Conservation (phyloP, 2,329 filamentous ascomycete genomes). For the Leptoxyphium fumago region DNA sequence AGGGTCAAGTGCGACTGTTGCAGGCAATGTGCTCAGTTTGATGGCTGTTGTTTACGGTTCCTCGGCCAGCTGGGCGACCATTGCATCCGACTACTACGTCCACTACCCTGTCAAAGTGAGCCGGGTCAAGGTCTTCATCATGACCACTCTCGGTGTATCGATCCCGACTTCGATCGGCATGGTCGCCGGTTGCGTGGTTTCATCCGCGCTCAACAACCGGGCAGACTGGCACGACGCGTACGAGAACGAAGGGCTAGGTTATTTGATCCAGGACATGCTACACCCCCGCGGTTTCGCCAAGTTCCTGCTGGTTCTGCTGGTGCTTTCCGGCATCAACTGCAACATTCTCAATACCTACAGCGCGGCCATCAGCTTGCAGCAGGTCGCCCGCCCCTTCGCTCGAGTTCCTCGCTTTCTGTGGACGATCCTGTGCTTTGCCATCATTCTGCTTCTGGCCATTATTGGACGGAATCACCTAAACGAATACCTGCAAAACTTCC, state of each 20-base stretch:
- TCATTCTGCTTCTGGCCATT: constrained; percentile 29
- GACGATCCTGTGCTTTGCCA: constrained; percentile 29
- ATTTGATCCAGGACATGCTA: constrained; percentile 31
- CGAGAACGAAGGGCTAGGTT: constrained; percentile 30
- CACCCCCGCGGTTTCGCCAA: constrained; percentile 34
- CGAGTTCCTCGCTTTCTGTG: constrained; percentile 38
- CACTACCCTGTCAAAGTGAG: constrained; percentile 26
- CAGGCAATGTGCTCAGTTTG: constrained; percentile 16
- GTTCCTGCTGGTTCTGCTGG: constrained; percentile 28
- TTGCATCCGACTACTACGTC: constrained; percentile 30
- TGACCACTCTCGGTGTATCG: constrained; percentile 27
- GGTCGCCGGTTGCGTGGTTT: constrained; percentile 26
- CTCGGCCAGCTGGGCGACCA: constrained; percentile 26
- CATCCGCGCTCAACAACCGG: constrained; percentile 24
- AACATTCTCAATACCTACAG: constrained; percentile 29
- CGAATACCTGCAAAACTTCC: constrained; percentile 30
- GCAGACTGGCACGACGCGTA: constrained; percentile 26
- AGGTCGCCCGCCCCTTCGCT: constrained; percentile 33
- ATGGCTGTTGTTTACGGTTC: constrained; percentile 25
- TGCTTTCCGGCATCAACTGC: constrained; percentile 24
- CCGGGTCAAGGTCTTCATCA: constrained; percentile 26
- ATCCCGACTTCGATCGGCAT: constrained; percentile 31
- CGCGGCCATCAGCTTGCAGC: constrained; percentile 30
- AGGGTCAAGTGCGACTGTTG: constrained; percentile 15
- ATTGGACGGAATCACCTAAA: constrained; percentile 28